phyloP scores from a whole-genome alignment of 2,329 filamentous ascomycete genomes.

The Penicillium hesseltinei region DNA sequence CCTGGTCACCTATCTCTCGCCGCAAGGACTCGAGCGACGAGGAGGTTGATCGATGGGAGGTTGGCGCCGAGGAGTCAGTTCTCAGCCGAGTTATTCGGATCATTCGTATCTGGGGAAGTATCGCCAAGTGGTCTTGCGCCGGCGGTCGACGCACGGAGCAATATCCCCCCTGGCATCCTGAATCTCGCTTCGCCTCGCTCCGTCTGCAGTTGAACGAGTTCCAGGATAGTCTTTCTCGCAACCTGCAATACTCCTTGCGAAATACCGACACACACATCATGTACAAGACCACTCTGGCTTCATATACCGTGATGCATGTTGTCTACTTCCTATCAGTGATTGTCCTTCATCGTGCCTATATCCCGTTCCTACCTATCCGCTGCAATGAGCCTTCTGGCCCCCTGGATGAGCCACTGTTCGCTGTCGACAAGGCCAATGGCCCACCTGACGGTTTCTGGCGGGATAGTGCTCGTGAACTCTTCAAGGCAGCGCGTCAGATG shows the following conservation, averaged over 20 bases:
- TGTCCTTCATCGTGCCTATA: conserved; percentile 55
- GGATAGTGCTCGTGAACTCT: conserved; percentile 50
- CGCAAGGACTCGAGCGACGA: conserved; percentile 42
- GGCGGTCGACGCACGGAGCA: conserved; percentile 53
- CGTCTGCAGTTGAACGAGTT: conserved; percentile 49
- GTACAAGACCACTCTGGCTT: conserved; percentile 50
- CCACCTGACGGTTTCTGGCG: conserved; percentile 54
- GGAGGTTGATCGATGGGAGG: conserved; percentile 52
- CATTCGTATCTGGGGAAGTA: conserved; percentile 55
- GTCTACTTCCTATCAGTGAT: conserved; percentile 55
- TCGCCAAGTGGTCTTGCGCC: conserved; percentile 55
- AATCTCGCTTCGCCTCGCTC: conserved; percentile 50
- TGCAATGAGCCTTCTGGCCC: conserved; percentile 53
- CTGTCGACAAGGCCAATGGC: conserved; percentile 41
- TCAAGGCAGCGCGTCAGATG: conserved; percentile 53
- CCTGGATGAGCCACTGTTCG: conserved; percentile 50
- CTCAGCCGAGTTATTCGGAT: conserved; percentile 56
- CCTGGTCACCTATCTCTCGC: conserved; percentile 41
- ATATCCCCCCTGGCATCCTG: conserved; percentile 53
- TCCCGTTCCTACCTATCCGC: conserved; percentile 54
- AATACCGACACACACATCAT: conserved; percentile 57
- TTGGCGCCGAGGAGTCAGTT: conserved; percentile 53
- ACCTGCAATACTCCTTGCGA: conserved; percentile 50
- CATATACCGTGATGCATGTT: conserved; percentile 56
- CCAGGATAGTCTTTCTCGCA: conserved; percentile 51